Evolutionary conservation across 495 filamentous ascomycete species (phyloP), one percentile per base, ranked within the genome.

Genomic region (Hypoxylon rickii): DNA sequence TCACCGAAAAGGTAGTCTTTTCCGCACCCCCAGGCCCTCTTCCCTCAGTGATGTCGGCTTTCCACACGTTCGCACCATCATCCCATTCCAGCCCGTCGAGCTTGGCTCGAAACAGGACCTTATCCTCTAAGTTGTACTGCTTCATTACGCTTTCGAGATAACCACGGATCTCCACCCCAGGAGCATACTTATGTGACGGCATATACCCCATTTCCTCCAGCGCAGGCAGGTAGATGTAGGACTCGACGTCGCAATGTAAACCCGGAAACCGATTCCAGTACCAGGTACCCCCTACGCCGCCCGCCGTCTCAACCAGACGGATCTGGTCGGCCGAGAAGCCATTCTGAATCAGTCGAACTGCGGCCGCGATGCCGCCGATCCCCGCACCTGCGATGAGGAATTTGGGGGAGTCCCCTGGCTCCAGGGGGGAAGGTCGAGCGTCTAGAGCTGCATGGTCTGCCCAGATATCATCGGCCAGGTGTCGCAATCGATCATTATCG

Each of bases 201-300:
- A 83, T 69, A 53, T 80, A 85, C 0, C 76, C 80, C 2, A 75
- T 85, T 61, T 85, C 83, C 33, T 86, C 83, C n/a, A 86, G 66
- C 10, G 82, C 59, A 0, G 84, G 82, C 67, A 87, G 54, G 52
- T 83, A 83, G 4, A 65, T 46, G 48, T 80, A 81, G 33, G 71
- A 65, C 63, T 83, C 80, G 36, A 79, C 55, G 38, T 83, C 80
- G 60, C 79, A 81, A 37, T 69, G 69, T 6, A 79, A 50, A 0
- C 79, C 79, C 0, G 79, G 79, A 43, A 80, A 83, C 7, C 78
- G 69, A 51, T 83, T 82, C 78, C 78, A 83, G 46, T 75, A 83
- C 80, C 80, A 83, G 0, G 77, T 82, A 1, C 80, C 80, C 7
- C 80, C 80, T 18, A 78, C 75, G 7, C 76, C 78, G 26, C 79